A percentile compares a stretch with the other conserved stretches of the same genome.
Evolutionary conservation across 805 yeast species (phyloP).

Genomic region (Candida ficus): DNA sequence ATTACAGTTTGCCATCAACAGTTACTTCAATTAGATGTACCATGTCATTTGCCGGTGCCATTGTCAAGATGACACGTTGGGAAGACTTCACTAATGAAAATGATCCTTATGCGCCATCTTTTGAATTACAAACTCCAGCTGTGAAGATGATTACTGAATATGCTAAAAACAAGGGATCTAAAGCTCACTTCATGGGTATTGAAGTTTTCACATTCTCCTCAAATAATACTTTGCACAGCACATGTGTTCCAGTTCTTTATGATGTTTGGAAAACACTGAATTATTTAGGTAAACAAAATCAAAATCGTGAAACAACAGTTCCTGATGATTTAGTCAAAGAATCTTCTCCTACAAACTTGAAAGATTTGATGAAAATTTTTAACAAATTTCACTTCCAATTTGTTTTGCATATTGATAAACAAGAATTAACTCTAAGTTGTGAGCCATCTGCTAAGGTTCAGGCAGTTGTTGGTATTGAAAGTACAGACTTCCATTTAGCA

Average conservation of each 20-base stretch:
- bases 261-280: constrained; percentile 52
- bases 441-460: constrained; percentile 92
- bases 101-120: constrained; percentile 35
- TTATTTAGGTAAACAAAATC: constrained; percentile 35
- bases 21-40: constrained; percentile 42
- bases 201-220: constrained; percentile 65
- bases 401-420: constrained; percentile 64
- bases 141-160: constrained; percentile 56
- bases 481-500: constrained; percentile 54
- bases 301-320: neutral
- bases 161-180: constrained; percentile 31
- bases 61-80: constrained; percentile 36
- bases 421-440: constrained; percentile 75
- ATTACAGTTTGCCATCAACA: constrained; percentile 18
- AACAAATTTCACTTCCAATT: constrained; percentile 56
- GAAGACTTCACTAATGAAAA: constrained; percentile 35
- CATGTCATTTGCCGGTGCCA: constrained; percentile 67
- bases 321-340: constrained; percentile 8
- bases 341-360: constrained; percentile 2
- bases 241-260: constrained; percentile 71
- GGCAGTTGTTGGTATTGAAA: constrained; percentile 71
- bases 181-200: constrained; percentile 41
- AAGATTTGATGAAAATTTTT: constrained; percentile 40
- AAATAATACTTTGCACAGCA: constrained; percentile 60
- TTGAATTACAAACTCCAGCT: constrained; percentile 72